These are phyloP conservation scores for Carex scoparia DNA, from an alignment of 176 grass and related monocot genomes.

Conservation along the genomic window DNA sequence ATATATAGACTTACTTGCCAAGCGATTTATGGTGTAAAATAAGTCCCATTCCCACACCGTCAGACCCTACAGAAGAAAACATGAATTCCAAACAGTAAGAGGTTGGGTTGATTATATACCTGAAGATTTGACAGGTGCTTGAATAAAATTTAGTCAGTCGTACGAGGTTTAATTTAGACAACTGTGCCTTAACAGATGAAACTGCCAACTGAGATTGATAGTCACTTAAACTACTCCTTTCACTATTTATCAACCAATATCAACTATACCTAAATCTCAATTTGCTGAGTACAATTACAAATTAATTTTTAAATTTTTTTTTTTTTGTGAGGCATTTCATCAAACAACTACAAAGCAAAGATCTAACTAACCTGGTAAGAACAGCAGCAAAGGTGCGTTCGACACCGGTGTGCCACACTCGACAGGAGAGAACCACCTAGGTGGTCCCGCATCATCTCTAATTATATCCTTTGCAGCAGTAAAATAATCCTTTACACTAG, in stretches of 20 bases:
- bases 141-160: not conserved
- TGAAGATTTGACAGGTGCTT: not conserved
- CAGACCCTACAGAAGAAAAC: constrained; percentile 41
- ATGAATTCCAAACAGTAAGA: not conserved
- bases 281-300: not conserved
- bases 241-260: not conserved
- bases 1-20: constrained; percentile 63
- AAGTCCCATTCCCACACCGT: constrained; percentile 79
- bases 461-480: constrained; percentile 44
- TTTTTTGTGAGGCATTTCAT: not conserved
- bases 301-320: not conserved
- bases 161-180: not conserved
- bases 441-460: constrained; percentile 60
- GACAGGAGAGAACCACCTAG: constrained; percentile 80
- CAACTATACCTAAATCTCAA: not conserved
- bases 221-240: not conserved
- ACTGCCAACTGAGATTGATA: not conserved
- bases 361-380: constrained; percentile 62
- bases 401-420: constrained; percentile 53
- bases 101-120: not conserved
- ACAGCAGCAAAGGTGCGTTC: constrained; percentile 65
- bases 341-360: not conserved
- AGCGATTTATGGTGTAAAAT: constrained; percentile 94
- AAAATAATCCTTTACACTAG: constrained; percentile 82
- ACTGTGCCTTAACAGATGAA: not conserved